phyloP scores from a whole-genome alignment of 2,329 filamentous ascomycete genomes.

The Didymellaceae sp. region DNA sequence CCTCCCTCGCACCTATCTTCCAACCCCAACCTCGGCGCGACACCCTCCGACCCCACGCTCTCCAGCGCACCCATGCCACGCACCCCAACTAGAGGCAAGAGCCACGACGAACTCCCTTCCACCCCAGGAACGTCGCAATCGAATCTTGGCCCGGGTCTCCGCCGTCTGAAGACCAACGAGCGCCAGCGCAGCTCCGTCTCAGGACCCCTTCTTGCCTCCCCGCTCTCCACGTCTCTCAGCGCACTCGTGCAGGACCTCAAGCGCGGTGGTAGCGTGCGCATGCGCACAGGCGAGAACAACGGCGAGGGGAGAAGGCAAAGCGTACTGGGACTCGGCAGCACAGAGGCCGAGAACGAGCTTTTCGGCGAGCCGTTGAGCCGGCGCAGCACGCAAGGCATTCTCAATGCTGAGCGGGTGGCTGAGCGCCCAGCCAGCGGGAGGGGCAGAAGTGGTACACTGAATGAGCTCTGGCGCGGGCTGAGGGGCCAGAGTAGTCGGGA shows the following conservation, averaged over 20 bases:
- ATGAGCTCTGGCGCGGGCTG: slow-evolving; percentile 40
- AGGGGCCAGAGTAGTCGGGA: slow-evolving; percentile 25
- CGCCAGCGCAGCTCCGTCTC: slow-evolving; percentile 37
- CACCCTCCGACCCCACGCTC: slow-evolving; percentile 12
- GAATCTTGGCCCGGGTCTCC: slow-evolving; percentile 23
- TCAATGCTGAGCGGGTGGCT: background rate
- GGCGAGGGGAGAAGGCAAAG: slow-evolving; percentile 25
- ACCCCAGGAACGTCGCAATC: slow-evolving; percentile 31
- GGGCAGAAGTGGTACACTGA: slow-evolving; percentile 41
- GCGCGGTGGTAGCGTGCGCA: slow-evolving; percentile 54
- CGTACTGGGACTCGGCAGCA: slow-evolving; percentile 28
- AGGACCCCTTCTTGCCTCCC: slow-evolving; percentile 65
- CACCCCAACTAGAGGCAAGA: slow-evolving; percentile 18
- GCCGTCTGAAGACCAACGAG: slow-evolving; percentile 41
- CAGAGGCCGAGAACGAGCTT: slow-evolving; percentile 10
- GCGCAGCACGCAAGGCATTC: slow-evolving; percentile 24
- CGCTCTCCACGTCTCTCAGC: slow-evolving; percentile 65
- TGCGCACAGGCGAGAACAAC: slow-evolving; percentile 5
- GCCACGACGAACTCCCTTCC: slow-evolving; percentile 19
- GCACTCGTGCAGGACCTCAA: slow-evolving; percentile 70
- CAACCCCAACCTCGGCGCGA: slow-evolving; percentile 26
- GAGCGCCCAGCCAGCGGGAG: slow-evolving; percentile 18
- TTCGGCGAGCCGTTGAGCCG: slow-evolving; percentile 34
- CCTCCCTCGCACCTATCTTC: slow-evolving; percentile 19
- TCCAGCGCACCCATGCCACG: slow-evolving; percentile 8